phyloP scores from a whole-genome alignment of 306 rosid species.

The Ceratonia siliqua region DNA sequence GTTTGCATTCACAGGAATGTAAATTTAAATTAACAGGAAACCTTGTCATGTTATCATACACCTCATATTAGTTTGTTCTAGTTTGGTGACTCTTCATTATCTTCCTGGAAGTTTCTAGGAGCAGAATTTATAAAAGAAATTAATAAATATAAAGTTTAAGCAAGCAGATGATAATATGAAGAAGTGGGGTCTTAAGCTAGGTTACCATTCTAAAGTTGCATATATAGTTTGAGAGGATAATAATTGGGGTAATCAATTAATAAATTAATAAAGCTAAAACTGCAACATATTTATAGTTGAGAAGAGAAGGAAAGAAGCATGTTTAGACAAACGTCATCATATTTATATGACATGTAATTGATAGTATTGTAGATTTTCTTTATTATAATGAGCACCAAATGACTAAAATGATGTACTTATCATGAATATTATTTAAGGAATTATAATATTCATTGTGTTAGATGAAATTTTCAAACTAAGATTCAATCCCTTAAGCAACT shows the following conservation, averaged over 20 bases:
- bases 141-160: too few relatives aligned
- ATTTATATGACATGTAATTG: background rate
- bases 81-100: too few relatives aligned
- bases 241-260: background rate
- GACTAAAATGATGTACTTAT: conserved; percentile 35
- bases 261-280: background rate
- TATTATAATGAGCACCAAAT: conserved; percentile 26
- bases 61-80: conserved; percentile 2
- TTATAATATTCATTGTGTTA: background rate
- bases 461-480: background rate
- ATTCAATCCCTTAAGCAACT: background rate
- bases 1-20: too few relatives aligned
- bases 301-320: background rate
- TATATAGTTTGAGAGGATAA: background rate
- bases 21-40: too few relatives aligned
- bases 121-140: too few relatives aligned
- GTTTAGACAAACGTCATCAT: conserved; percentile 23
- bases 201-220: too few relatives aligned
- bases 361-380: background rate
- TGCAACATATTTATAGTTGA: background rate
- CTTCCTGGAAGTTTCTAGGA: too few relatives aligned
- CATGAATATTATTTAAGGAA: conserved; percentile 27
- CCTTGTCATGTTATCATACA: too few relatives aligned
- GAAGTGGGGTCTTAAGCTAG: too few relatives aligned
- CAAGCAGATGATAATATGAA: too few relatives aligned